Conservation (phyloP, 331 rosid genomes). For the Erythrophleum ivorense region DNA sequence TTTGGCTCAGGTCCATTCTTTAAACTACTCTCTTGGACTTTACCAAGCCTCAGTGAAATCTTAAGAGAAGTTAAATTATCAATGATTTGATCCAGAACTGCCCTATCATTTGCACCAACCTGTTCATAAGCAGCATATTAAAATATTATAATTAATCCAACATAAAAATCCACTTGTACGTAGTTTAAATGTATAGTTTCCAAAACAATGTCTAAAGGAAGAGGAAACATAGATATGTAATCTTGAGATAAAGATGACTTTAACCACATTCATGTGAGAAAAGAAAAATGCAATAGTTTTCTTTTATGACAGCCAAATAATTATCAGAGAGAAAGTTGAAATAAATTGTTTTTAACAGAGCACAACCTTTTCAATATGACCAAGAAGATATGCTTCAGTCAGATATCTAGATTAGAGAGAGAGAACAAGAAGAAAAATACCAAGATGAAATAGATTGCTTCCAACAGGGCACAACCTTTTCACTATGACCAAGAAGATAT, state of each 20-base stretch:
- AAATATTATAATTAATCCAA: not conserved
- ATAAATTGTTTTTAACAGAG: not conserved
- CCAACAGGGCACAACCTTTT: not conserved
- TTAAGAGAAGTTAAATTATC: slow-evolving; percentile 76
- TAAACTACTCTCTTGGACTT: slow-evolving; percentile 54
- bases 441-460: slow-evolving; percentile 10
- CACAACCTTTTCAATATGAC: not conserved
- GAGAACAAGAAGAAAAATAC: not conserved
- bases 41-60: slow-evolving; percentile 70
- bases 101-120: slow-evolving; percentile 88
- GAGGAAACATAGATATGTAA: not conserved
- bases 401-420: not conserved
- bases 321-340: not conserved
- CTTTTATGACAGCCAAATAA: slow-evolving; percentile 6
- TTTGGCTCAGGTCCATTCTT: slow-evolving; percentile 51
- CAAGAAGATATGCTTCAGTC: slow-evolving; percentile 7
- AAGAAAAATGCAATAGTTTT: not conserved
- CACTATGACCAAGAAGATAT: slow-evolving; percentile 9
- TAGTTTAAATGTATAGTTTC: not conserved
- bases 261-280: not conserved
- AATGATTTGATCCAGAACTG: slow-evolving; percentile 71
- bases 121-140: slow-evolving; percentile 53
- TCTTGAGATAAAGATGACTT: not conserved
- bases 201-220: slow-evolving; percentile 6
- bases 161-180: slow-evolving; percentile 8